Evolutionary conservation across 352 stramenopile species (phyloP).

Genomic region (Globisporangium nagaii): DNA sequence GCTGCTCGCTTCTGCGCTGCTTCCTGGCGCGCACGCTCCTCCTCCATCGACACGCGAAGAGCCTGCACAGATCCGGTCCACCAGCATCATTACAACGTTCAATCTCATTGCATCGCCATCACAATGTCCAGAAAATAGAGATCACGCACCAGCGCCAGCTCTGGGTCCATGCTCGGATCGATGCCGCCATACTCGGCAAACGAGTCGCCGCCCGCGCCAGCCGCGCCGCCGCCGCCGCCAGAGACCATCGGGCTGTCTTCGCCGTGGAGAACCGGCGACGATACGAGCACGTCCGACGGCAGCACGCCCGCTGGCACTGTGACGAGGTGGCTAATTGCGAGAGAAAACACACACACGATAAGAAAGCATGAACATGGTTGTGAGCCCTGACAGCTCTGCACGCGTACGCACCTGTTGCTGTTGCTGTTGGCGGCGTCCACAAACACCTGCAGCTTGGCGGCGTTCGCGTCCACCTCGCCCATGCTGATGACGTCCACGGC

Average conservation of each 20-base stretch:
- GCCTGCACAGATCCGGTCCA: slow-evolving; percentile 38
- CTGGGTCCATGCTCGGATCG: slow-evolving; percentile 98
- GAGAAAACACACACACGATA: neutral
- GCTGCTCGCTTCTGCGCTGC: slow-evolving; percentile 88
- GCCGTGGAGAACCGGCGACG: slow-evolving; percentile 91
- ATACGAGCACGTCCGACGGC: slow-evolving; percentile 97
- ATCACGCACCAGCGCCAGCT: slow-evolving; percentile 92
- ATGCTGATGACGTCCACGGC: slow-evolving; percentile 97
- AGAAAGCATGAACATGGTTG: neutral
- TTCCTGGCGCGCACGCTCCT: slow-evolving; percentile 95
- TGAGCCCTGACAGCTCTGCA: neutral
- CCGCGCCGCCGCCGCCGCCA: slow-evolving; percentile 22
- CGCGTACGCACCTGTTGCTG: slow-evolving; percentile 54
- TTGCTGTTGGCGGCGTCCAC: slow-evolving; percentile 93
- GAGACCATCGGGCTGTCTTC: slow-evolving; percentile 67
- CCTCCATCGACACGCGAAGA: slow-evolving; percentile 98
- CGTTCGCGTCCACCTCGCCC: slow-evolving; percentile 92
- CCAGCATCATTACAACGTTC: neutral
- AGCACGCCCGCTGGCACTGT: slow-evolving; percentile 95
- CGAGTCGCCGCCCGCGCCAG: slow-evolving; percentile 35
- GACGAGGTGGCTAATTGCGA: slow-evolving; percentile 86
- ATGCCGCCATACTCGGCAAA: slow-evolving; percentile 96
- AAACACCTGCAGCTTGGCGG: slow-evolving; percentile 85
- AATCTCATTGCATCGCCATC: too few relatives aligned
- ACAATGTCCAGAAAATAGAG: neutral